phyloP scores from a whole-genome alignment of 768 basidiomycete genomes.

The Hirschioporus abietinus region DNA sequence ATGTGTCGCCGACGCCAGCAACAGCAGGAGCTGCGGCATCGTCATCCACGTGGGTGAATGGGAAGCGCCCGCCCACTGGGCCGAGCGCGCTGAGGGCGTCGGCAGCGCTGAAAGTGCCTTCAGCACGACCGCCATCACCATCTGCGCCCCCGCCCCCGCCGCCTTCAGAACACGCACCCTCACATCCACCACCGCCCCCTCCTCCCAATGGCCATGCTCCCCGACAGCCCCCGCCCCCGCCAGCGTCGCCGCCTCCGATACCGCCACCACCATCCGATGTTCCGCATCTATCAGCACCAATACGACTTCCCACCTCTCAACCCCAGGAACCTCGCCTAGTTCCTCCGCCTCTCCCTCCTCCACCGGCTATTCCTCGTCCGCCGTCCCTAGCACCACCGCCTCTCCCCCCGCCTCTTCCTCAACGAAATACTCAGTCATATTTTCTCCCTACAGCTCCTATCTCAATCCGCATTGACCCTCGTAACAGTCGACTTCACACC shows the following conservation, averaged over 20 bases:
- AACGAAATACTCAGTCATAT: no score
- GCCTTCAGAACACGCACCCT: conserved; percentile 10
- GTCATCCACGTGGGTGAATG: conserved; percentile 19
- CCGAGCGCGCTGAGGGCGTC: conserved; percentile 20
- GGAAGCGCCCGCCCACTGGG: conserved; percentile 24
- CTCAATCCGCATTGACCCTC: background rate
- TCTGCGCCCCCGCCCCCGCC: conserved; percentile 13
- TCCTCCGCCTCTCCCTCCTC: conserved; percentile 25
- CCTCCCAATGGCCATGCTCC: conserved; percentile 23
- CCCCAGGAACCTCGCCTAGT: conserved; percentile 7
- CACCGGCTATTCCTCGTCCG: conserved; percentile 16
- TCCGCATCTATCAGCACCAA: conserved; percentile 24
- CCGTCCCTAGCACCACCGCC: background rate
- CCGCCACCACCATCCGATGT: conserved; percentile 25
- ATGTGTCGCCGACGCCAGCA: background rate
- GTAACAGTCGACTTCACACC: background rate
- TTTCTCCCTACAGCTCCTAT: background rate
- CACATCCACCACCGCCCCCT: conserved; percentile 5
- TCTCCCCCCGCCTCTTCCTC: background rate
- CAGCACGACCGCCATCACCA: conserved; percentile 24
- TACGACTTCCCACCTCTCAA: conserved; percentile 23
- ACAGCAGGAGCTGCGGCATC: conserved; percentile 1
- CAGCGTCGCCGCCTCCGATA: conserved; percentile 22
- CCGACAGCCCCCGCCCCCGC: conserved; percentile 14
- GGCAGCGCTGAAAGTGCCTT: conserved; percentile 21